phyloP scores from a whole-genome alignment of 495 filamentous ascomycete genomes.

The Penicillium mononematosum region DNA sequence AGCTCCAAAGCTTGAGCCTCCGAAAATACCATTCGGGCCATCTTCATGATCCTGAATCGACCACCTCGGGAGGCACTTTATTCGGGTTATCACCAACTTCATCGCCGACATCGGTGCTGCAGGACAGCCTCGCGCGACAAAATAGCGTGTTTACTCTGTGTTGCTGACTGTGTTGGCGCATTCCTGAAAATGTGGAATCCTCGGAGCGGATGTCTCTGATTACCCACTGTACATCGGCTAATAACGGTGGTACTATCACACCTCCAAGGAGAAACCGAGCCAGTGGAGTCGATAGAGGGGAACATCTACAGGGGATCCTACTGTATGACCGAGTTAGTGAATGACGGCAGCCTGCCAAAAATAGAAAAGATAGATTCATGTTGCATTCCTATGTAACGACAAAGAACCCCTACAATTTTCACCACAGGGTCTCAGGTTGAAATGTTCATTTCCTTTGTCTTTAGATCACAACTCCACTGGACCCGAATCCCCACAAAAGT shows the following conservation, averaged over 20 bases:
- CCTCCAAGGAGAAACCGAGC: neutral
- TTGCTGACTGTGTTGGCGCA: neutral
- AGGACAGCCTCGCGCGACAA: neutral
- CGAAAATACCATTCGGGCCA: neutral
- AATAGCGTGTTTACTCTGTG: neutral
- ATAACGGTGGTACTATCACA: constrained; percentile 1
- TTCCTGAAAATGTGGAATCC: neutral
- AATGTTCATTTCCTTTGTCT: neutral
- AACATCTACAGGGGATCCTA: neutral
- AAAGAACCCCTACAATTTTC: neutral
- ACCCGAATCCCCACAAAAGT: constrained; percentile 4
- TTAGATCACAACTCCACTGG: neutral
- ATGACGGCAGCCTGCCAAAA: neutral
- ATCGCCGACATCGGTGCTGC: neutral
- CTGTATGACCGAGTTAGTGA: neutral
- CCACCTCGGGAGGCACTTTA: neutral
- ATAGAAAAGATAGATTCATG: neutral
- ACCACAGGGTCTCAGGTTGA: neutral
- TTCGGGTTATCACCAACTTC: neutral
- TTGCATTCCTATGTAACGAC: neutral
- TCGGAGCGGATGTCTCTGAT: constrained; percentile 6
- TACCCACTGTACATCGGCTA: constrained; percentile 1
- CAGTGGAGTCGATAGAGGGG: constrained; percentile 6
- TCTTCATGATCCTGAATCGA: neutral
- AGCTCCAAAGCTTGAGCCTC: neutral